phyloP scores from a whole-genome alignment of 2,329 filamentous ascomycete genomes.

The Colletotrichum tropicale region DNA sequence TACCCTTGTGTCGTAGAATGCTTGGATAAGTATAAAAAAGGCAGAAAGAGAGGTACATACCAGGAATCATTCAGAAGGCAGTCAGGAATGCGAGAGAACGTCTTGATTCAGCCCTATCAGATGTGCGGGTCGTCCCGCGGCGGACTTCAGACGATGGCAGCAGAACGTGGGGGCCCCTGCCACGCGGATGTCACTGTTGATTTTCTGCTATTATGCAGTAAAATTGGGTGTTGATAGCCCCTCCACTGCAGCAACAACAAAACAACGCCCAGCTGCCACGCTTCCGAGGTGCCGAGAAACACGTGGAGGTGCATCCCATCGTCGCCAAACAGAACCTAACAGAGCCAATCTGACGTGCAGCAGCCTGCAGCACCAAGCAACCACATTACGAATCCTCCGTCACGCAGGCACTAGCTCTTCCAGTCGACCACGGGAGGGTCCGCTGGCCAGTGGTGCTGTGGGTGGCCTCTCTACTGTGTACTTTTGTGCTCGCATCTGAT shows the following conservation, averaged over 20 bases:
- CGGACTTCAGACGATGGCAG: background rate
- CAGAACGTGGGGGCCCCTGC: background rate
- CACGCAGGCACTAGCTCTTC: background rate
- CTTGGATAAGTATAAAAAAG: background rate
- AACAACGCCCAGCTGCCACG: background rate
- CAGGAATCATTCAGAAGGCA: rapidly evolving
- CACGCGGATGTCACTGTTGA: background rate
- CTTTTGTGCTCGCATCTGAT: background rate
- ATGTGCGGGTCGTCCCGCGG: constrained; percentile 11
- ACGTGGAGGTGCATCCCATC: background rate
- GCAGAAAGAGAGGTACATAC: rapidly evolving
- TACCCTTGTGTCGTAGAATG: rapidly evolving
- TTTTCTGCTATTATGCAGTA: background rate
- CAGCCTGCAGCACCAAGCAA: constrained; percentile 2
- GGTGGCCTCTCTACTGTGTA: background rate
- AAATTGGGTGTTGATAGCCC: background rate
- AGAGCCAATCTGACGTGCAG: constrained; percentile 19
- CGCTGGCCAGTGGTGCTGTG: background rate
- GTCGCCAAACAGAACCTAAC: background rate
- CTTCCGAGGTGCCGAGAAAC: background rate
- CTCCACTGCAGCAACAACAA: background rate
- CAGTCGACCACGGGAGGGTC: background rate
- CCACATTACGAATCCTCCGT: constrained; percentile 5
- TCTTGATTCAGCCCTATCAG: constrained; percentile 9
- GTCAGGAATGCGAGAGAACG: background rate